Evolutionary conservation across 352 stramenopile genomes (phyloP).

Genomic region (Halophytophthora polymorphica): DNA sequence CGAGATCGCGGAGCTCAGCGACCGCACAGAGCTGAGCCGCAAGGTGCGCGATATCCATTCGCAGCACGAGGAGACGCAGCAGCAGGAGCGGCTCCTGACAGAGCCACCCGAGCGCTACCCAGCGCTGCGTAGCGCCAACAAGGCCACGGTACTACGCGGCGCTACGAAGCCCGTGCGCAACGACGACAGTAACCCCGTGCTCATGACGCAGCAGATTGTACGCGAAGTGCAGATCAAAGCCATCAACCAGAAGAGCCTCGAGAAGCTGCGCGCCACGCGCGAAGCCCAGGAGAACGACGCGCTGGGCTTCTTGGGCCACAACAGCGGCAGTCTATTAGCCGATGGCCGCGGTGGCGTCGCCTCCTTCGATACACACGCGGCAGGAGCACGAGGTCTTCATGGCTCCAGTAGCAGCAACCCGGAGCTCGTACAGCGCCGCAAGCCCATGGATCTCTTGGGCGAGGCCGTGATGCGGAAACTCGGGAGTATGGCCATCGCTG

Average conservation of each 20-base stretch:
- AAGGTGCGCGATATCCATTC: conserved; percentile 60
- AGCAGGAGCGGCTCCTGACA: conserved; percentile 72
- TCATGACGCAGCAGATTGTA: conserved; percentile 74
- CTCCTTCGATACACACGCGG: conserved; percentile 29
- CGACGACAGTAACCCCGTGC: conserved; percentile 46
- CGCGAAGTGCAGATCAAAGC: conserved; percentile 90
- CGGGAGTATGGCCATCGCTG: conserved; percentile 14
- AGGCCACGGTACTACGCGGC: conserved; percentile 56
- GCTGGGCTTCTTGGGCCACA: conserved; percentile 14
- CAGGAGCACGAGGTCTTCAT: conserved; percentile 13
- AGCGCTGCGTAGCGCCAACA: conserved; percentile 55
- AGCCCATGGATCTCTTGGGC: conserved; percentile 61
- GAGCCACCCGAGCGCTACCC: conserved; percentile 59
- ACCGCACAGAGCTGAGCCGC: conserved; percentile 65
- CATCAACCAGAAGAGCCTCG: conserved; percentile 80
- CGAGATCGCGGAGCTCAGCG: conserved; percentile 67
- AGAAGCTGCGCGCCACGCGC: conserved; percentile 74
- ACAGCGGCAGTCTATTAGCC: conserved; percentile 15
- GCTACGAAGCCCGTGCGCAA: conserved; percentile 68
- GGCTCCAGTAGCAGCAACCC: conserved; percentile 15
- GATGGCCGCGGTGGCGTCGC: conserved; percentile 18
- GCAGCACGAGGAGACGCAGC: conserved; percentile 76
- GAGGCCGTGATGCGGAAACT: conserved; percentile 44
- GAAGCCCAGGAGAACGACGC: conserved; percentile 61
- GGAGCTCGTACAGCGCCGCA: conserved; percentile 54